phyloP scores from a whole-genome alignment of 2,329 filamentous ascomycete genomes.

The Metarhizium guizhouense region DNA sequence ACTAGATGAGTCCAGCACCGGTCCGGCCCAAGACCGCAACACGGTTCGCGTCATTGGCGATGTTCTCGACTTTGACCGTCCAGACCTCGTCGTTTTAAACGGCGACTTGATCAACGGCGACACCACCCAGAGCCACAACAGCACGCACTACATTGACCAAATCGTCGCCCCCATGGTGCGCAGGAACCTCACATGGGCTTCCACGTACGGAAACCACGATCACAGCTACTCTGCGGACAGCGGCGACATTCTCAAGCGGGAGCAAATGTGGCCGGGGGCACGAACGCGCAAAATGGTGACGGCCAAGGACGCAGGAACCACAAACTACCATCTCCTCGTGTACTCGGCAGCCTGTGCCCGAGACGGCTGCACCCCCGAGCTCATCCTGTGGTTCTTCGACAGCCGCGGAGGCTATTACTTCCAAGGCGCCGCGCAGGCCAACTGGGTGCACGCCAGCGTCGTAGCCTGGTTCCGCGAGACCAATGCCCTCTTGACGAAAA shows the following conservation, averaged over 20 bases:
- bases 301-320: constrained; percentile 24
- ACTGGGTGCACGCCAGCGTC: constrained; percentile 36
- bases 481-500: constrained; percentile 18
- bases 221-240: constrained; percentile 47
- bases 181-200: constrained; percentile 50
- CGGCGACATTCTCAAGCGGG: constrained; percentile 28
- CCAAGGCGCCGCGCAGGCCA: constrained; percentile 23
- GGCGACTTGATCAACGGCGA: constrained; percentile 66
- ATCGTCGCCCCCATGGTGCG: constrained; percentile 49
- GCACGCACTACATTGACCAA: constrained; percentile 46
- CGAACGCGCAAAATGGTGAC: constrained; percentile 32
- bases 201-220: constrained; percentile 66
- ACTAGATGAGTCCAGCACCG: constrained; percentile 1
- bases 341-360: constrained; percentile 16
- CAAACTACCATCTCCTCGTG: constrained; percentile 40
- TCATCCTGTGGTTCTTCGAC: constrained; percentile 67
- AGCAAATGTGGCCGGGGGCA: constrained; percentile 27
- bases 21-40: constrained; percentile 44
- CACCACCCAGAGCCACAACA: constrained; percentile 43
- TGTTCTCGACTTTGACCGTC: constrained; percentile 46
- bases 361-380: constrained; percentile 25
- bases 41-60: constrained; percentile 46
- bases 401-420: constrained; percentile 48
- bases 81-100: constrained; percentile 58
- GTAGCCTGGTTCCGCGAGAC: constrained; percentile 34